These are phyloP conservation scores for Erythrophleum ivorense DNA, from an alignment of 331 rosid genomes.

Conservation along the genomic window DNA sequence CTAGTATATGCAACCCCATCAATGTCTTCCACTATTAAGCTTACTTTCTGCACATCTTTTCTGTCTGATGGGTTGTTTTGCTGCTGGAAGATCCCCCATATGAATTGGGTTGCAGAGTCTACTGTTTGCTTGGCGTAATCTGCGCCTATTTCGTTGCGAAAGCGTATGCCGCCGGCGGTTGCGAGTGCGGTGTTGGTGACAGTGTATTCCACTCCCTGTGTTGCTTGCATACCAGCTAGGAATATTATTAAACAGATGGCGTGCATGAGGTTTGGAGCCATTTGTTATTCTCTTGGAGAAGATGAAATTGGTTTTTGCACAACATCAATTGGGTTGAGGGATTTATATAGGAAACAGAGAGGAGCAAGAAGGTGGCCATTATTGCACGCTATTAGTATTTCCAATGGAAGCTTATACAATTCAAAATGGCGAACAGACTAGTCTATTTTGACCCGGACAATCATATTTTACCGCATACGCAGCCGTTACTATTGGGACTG, in stretches of 20 bases:
- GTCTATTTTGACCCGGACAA: too few species aligned
- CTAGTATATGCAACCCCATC: constrained; percentile 53
- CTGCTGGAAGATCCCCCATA: constrained; percentile 54
- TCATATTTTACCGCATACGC: too few species aligned
- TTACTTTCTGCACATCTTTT: constrained; percentile 42
- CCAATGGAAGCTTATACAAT: background rate
- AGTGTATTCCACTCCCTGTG: constrained; percentile 48
- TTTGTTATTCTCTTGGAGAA: background rate
- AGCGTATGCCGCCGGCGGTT: constrained; percentile 54
- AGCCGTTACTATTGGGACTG: too few species aligned
- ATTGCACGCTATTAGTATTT: background rate
- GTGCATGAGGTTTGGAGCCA: background rate
- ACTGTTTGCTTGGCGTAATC: constrained; percentile 49
- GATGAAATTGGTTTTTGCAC: background rate
- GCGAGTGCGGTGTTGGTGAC: constrained; percentile 52
- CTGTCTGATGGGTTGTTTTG: constrained; percentile 32
- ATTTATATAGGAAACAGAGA: background rate
- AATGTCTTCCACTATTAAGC: constrained; percentile 59
- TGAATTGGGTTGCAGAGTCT: constrained; percentile 55
- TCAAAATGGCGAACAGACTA: background rate
- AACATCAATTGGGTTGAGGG: background rate
- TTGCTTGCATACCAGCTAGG: constrained; percentile 15
- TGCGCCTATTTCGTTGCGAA: constrained; percentile 52
- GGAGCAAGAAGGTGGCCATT: background rate
- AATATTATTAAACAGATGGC: background rate